Evolutionary conservation across 345 rosid species (phyloP).

Genomic region (Eucalyptus guilfoylei): DNA sequence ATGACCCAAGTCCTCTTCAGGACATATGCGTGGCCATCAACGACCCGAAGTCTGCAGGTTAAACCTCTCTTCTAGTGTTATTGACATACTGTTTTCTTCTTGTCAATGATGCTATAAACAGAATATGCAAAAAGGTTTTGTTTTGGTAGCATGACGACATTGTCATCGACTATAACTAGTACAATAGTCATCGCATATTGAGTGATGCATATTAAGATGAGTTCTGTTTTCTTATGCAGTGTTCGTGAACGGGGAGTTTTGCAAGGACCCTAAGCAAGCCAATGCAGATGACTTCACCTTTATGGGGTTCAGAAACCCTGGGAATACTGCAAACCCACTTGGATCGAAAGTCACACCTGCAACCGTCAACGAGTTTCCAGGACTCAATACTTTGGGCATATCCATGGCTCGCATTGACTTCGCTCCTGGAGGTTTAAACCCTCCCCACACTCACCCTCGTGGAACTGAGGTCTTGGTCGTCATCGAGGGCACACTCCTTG

Average conservation of each 20-base stretch:
- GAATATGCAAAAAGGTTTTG: not conserved
- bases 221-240: not conserved
- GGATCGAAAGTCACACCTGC: slow-evolving; percentile 8
- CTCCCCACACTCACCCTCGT: slow-evolving; percentile 33
- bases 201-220: not conserved
- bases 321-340: not conserved
- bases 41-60: no score
- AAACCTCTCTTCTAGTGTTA: no score
- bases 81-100: no score
- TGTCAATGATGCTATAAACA: not conserved
- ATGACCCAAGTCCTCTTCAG: no score
- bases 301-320: not conserved
- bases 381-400: slow-evolving; percentile 15
- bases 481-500: slow-evolving; percentile 8
- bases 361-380: not conserved
- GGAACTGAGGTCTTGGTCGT: slow-evolving; percentile 22
- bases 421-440: slow-evolving; percentile 13
- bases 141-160: not conserved
- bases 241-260: slow-evolving; percentile 26
- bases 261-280: slow-evolving; percentile 16
- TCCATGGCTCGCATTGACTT: slow-evolving; percentile 11
- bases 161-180: not conserved
- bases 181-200: not conserved
- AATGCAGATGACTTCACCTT: slow-evolving; percentile 13
- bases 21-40: no score